These are phyloP conservation scores for Hemerocallis citrina DNA, from an alignment of 106 monocot genomes.

Conservation along the genomic window DNA sequence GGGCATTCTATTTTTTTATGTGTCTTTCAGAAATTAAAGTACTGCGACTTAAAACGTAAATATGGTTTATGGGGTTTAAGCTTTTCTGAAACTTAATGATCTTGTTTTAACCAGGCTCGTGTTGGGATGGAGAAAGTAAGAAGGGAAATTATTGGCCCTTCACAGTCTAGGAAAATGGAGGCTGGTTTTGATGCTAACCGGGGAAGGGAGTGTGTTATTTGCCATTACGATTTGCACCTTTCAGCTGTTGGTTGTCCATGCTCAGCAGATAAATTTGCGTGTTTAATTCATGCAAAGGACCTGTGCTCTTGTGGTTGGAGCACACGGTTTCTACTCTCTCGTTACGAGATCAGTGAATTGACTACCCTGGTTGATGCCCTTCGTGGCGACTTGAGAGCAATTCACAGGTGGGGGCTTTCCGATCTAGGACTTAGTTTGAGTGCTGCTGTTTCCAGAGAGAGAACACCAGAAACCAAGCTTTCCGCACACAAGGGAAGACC, in stretches of 20 bases:
- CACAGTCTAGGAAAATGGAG: constrained; percentile 72
- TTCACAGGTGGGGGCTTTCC: constrained; percentile 63
- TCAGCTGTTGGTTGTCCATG: constrained; percentile 72
- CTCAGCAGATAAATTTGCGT: constrained; percentile 66
- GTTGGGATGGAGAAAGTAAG: constrained; percentile 38
- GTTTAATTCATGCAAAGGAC: constrained; percentile 70
- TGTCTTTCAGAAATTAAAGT: too few species aligned
- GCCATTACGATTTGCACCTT: constrained; percentile 84
- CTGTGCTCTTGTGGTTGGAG: constrained; percentile 63
- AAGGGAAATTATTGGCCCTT: constrained; percentile 48
- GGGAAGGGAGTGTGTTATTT: constrained; percentile 72
- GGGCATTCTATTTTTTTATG: too few species aligned
- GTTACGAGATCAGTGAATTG: constrained; percentile 73
- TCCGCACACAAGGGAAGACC: too few species aligned
- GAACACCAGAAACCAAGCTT: constrained; percentile 9
- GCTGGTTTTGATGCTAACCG: constrained; percentile 44
- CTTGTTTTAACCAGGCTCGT: constrained; percentile 46
- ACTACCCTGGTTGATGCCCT: constrained; percentile 70
- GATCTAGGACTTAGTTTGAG: constrained; percentile 57
- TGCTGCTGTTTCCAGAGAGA: constrained; percentile 20
- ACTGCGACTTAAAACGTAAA: too few species aligned
- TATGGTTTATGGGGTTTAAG: too few species aligned
- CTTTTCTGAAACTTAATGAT: too few species aligned
- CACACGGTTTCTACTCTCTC: constrained; percentile 54
- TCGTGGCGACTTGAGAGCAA: constrained; percentile 60